phyloP scores from a whole-genome alignment of 179 eudicot species.

The Sideroxylon spinosum region DNA sequence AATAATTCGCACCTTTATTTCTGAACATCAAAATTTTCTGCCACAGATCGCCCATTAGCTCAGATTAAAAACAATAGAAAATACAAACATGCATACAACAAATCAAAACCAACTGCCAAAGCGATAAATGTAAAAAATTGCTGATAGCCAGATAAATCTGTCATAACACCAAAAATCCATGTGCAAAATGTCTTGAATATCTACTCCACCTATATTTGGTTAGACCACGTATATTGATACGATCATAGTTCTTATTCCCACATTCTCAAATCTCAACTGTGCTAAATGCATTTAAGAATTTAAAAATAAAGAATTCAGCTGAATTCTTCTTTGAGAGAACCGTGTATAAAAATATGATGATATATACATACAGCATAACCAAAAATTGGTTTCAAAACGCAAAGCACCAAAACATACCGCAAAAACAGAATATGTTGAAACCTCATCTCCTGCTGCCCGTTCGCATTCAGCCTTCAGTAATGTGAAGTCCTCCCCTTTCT shows the following conservation, averaged over 20 bases:
- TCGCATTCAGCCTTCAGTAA: constrained; percentile 74
- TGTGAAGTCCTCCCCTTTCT: constrained; percentile 87
- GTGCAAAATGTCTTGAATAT: neutral
- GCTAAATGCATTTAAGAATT: neutral
- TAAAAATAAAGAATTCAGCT: no score
- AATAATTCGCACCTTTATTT: neutral
- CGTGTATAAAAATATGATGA: neutral
- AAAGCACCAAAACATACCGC: constrained; percentile 41
- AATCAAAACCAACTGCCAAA: neutral
- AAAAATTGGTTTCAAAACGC: neutral
- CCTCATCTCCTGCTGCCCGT: constrained; percentile 64
- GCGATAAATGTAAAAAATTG: neutral
- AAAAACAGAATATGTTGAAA: constrained; percentile 72
- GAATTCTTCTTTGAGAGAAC: neutral
- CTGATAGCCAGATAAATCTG: neutral
- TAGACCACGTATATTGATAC: neutral
- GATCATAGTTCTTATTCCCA: neutral
- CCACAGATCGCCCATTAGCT: neutral
- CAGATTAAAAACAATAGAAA: neutral
- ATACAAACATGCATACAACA: neutral
- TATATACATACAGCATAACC: neutral
- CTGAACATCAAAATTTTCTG: neutral
- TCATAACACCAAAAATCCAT: neutral
- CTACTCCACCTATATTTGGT: no score
- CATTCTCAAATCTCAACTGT: neutral